Base-by-base conservation (phyloP, 441 rosid species). In the Populus hybrid region DNA sequence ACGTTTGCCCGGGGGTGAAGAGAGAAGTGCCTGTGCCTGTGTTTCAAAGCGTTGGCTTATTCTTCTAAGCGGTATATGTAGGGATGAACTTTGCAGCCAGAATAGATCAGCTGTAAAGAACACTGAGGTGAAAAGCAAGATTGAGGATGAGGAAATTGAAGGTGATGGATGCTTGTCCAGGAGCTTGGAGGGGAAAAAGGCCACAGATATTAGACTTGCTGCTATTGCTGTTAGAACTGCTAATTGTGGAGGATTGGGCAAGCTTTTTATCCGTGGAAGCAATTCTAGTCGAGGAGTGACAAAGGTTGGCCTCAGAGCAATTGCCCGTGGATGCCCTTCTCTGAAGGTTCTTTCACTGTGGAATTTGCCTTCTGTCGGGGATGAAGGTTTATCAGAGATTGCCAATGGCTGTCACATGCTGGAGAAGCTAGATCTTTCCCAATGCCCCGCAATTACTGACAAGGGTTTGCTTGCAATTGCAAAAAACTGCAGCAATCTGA, bases 31-130 rank as follows among this genome's bases (percentile, higher is more conserved):
- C 57, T 88, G 90, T 59, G 94, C 97, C 74, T 87, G 87, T 71
- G 98, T 93, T 21, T 96, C 98, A 10, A 94, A 90, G 89, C 94
- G 81, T 14, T 96, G 98, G 98, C 99, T 96, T 84, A 42, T 75
- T 1, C 92, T 96, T 80, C 53, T 93, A 18, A 92, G 91, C 83
- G 86, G 85, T 75, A 90, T 96, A 81, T 67, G 86, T 20, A 86
- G 84, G 78, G 86, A 83, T 59, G 98, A 96, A 75, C 79, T 93
- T 59, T 81, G 82, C 83, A 72, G 72, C 53, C 57, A 35, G 67
- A 78, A 77, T 69, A 69, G 30, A 46, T 38, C 78, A 16, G 61
- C 42, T 61, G 80, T 79, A 35, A 82, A 75, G 73, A 36, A 76
- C 67, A 75, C 14, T 71, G 78, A 18, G 38, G 74, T 32, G 64